phyloP scores from a whole-genome alignment of 495 filamentous ascomycete genomes.

The Lasiosphaeria ovina region DNA sequence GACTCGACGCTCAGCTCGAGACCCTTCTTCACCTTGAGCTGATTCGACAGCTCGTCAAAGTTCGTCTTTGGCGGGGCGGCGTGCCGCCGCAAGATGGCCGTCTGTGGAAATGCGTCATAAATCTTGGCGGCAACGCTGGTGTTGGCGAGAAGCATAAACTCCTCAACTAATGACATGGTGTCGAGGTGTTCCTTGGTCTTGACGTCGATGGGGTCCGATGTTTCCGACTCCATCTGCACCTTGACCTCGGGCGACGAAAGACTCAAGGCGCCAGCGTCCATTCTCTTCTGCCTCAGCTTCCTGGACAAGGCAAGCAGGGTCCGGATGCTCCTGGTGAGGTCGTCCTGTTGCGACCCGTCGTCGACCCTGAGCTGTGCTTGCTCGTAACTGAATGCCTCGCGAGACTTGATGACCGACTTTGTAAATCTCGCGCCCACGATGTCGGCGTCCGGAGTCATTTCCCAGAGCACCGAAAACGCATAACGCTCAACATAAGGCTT shows the following conservation, averaged over 20 bases:
- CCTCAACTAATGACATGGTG: slow-evolving; percentile 96
- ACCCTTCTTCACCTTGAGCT: slow-evolving; percentile 79
- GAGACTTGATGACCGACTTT: slow-evolving; percentile 97
- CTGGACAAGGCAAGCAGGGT: slow-evolving; percentile 84
- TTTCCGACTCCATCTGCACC: slow-evolving; percentile 89
- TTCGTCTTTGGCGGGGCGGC: slow-evolving; percentile 88
- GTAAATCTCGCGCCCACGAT: slow-evolving; percentile 81
- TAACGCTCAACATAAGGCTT: slow-evolving; percentile 98
- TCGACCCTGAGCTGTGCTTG: slow-evolving; percentile 92
- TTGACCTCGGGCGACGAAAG: slow-evolving; percentile 94
- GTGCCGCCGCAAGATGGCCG: slow-evolving; percentile 88
- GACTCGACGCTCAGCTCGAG: slow-evolving; percentile 77
- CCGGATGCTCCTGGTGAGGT: slow-evolving; percentile 87
- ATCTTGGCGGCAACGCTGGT: slow-evolving; percentile 86
- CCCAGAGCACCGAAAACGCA: slow-evolving; percentile 94
- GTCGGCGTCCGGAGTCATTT: slow-evolving; percentile 80
- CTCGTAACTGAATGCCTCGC: slow-evolving; percentile 97
- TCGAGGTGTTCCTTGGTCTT: slow-evolving; percentile 92
- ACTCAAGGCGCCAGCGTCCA: slow-evolving; percentile 92
- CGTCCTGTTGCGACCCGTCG: slow-evolving; percentile 78
- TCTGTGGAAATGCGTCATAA: slow-evolving; percentile 88
- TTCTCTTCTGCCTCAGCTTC: slow-evolving; percentile 90
- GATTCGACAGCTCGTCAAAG: slow-evolving; percentile 89
- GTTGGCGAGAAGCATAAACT: slow-evolving; percentile 99
- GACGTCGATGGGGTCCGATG: slow-evolving; percentile 92